Conservation (phyloP, 2,329 filamentous ascomycete species). For the Xylaria hypoxylon region DNA sequence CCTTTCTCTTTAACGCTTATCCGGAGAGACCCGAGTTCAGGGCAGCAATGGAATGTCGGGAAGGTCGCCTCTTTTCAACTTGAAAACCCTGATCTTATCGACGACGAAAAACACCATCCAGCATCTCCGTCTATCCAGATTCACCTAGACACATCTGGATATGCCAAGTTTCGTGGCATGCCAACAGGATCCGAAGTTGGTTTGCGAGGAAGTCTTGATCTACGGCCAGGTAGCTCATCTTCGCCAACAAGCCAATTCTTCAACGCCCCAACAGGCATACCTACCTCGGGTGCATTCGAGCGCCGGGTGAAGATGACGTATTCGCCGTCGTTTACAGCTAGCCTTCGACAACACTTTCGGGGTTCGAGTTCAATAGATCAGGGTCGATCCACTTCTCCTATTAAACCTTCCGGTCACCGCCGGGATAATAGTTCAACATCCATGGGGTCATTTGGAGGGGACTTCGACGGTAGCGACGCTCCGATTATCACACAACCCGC, state of each 20-base stretch:
- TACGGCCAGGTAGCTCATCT: constrained; percentile 46
- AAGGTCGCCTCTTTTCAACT: constrained; percentile 68
- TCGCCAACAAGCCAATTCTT: constrained; percentile 35
- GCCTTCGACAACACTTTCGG: constrained; percentile 60
- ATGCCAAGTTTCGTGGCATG: constrained; percentile 67
- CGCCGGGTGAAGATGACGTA: constrained; percentile 70
- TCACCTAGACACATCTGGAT: constrained; percentile 66
- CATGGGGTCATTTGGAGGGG: constrained; percentile 52
- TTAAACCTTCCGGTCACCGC: constrained; percentile 44
- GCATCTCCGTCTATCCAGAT: constrained; percentile 61
- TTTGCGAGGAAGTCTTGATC: constrained; percentile 44
- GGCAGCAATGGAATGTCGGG: constrained; percentile 81
- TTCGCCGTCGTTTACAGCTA: constrained; percentile 61
- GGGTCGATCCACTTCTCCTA: constrained; percentile 46
- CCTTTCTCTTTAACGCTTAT: constrained; percentile 73
- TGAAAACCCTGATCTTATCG: constrained; percentile 53
- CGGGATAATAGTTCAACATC: constrained; percentile 51
- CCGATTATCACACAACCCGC: constrained; percentile 57
- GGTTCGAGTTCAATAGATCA: constrained; percentile 50
- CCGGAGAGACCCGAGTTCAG: constrained; percentile 76
- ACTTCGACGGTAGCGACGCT: constrained; percentile 47
- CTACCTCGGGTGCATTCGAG: constrained; percentile 57
- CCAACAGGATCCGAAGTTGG: constrained; percentile 50
- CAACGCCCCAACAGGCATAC: constrained; percentile 24
- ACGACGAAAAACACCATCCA: constrained; percentile 47